Base-by-base conservation (phyloP, 2,329 filamentous ascomycete genomes). In the Lachnellula hyalina region DNA sequence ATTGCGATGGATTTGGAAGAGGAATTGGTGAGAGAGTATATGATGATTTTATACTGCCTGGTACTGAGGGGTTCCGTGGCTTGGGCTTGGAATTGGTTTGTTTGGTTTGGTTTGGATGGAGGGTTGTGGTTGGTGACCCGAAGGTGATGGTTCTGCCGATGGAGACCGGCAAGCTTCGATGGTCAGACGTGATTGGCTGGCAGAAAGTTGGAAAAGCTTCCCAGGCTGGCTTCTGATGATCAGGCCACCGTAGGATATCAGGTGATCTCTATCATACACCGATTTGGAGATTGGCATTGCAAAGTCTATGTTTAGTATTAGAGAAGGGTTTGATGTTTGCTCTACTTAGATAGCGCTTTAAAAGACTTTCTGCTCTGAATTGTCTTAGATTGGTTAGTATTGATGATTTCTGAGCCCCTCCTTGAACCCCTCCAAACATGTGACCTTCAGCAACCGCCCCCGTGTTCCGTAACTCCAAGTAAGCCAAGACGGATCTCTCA, bases 1-100 rank as follows among this genome's bases (percentile, higher is more conserved):
- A 92, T 91, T 54, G 61, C 79, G 68, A 51, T 48, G 56, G 57
- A 54, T 54, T 59, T 44, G 52, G 48, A 44, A 46, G 57, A 53
- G 28, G 8, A 25, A 49, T 55, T 50, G 49, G 51, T 45, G 49
- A 38, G 56, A 49, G 48, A 56, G 55, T 47, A 51, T 47, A 54
- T 58, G 46, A 60, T 50, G 52, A 58, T 49, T 49, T 53, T 52
- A 49, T 61, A 56, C 38, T 42, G 17, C 54, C 21, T 21, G 9
- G 57, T 61, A 53, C 25, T 54, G 57, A 62, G 61, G 59, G 61
- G 59, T 60, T 25, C 25, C 25, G 25, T 8, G 25, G 52, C 51
- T 38, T 45, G 48, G 36, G 40, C 21, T 47, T 51, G 53, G 44
- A 25, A 21, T 21, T 21, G 21, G 21, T 21, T 21, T 21, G 25